Conservation (phyloP, 371 early-diverging fungal species). For the Mycotypha africana region DNA sequence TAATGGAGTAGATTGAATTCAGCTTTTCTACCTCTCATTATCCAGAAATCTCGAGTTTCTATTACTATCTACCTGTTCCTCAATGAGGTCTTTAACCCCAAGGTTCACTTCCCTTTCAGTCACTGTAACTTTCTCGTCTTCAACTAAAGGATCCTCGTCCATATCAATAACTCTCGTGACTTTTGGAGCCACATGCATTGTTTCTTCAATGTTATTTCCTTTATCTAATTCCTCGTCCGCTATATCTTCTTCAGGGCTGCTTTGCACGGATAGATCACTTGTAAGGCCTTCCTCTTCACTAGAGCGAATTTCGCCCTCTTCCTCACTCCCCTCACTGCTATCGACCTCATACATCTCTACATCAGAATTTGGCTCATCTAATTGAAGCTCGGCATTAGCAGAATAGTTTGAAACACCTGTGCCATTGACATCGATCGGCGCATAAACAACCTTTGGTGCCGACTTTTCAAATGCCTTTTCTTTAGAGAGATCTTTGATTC, state of each 20-base stretch:
- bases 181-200: background rate
- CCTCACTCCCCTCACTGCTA: background rate
- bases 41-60: no score
- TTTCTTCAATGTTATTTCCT: background rate
- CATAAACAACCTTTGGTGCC: conserved; percentile 1
- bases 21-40: no score
- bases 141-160: no score
- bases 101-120: no score
- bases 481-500: background rate
- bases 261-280: no score
- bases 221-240: background rate
- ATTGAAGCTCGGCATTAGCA: background rate
- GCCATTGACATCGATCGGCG: background rate
- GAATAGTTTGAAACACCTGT: background rate
- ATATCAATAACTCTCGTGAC: conserved; percentile 8
- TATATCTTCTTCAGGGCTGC: background rate
- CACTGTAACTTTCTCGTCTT: no score
- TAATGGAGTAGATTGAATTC: no score
- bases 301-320: background rate
- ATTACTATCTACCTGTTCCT: background rate
- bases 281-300: background rate
- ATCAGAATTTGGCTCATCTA: background rate
- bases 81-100: no score
- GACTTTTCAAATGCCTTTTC: no score
- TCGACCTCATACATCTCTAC: background rate